Evolutionary conservation across 257 asterid genomes (phyloP), one percentile per base, ranked within the genome.

Genomic region (Voacanga thouarsii): DNA sequence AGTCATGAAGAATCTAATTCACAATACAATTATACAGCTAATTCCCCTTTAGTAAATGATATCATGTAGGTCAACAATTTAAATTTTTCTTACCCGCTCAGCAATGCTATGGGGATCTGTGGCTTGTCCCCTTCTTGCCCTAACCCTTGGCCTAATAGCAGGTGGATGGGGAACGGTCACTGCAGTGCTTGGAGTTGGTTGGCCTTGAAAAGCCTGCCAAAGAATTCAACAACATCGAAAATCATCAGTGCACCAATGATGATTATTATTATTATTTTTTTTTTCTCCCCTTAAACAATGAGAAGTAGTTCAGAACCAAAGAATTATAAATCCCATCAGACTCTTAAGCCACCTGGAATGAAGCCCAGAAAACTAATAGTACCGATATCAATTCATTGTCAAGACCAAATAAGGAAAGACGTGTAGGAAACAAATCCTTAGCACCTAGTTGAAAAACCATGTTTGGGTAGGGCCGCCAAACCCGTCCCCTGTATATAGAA

Each of bases 51-150:
- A 12, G 23, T 45, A 57, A 37, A 26, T 39, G 56, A 72, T 64
- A 59, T 24, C 77, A 44, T 6, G 43, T 43, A 50, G 56, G 8
- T 30, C n/a, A 11, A 66, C 57, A 6, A 74, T 45, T n/a, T 45
- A 23, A 74, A 57, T 2, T 26, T 65, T 28, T 16, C 74, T 84
- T 85, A 93, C 97, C 90, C 97, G 79, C 82, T 93, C 97, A 81
- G 97, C 97, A 75, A 92, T 92, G 75, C 97, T 92, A 77, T 92
- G 97, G 60, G 97, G 97, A 86, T 92, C 97, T 65, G 97, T 92
- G 63, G 97, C 97, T 82, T 92, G 97, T 24, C 97, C 97, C 79
- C 97, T 84, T 80, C 97, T 83, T 70, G 97, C 97, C 37, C 97
- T 88, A 30, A 87, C 93, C 84, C 97, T 89, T 68, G 97, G 97